Base-by-base conservation (phyloP, 441 rosid genomes). In the Croton setiger region DNA sequence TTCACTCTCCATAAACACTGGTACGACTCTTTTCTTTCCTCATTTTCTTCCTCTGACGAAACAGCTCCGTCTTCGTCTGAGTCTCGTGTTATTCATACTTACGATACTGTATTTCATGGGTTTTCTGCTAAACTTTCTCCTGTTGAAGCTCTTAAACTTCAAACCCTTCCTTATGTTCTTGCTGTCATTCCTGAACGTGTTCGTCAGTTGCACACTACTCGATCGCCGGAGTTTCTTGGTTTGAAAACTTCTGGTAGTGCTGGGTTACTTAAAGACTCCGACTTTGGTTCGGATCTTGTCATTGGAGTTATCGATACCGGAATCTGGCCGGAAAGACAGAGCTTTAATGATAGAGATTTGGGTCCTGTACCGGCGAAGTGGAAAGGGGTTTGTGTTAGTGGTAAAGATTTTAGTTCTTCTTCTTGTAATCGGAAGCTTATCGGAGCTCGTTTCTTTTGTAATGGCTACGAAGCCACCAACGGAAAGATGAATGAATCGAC, bases 221-320 rank as follows among this genome's bases (percentile, higher is more conserved):
- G 91, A 20, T 93, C 98, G 41, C 98, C 98, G 3, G 84, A 82
- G 74, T 91, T 90, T 74, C 90, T 93, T n/a, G 98, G 97, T 3
- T 82, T 93, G 17, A 67, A 76, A 65, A 79, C 89, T 71, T 63
- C 91, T 64, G 96, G 85, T 76, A 79, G 82, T 17, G 94, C 91
- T 9, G 97, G 94, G 39, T 76, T 93, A 3, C 84, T 93, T 12
- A 88, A 90, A 66, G 97, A 90, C 36, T 93, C 98, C 0, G 96
- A 93, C 69, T 93, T 87, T 72, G 98, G 98, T 31, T 93, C 98
- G 68, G 96, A 93, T 80, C 96, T 93, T 35, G 96, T 93, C 45
- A 79, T 93, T 35, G 98, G 86, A 5, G 94, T 93, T 44, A 73
- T 93, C 41, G 94, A 93, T 73, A 93, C 98, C 2, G 98, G 97